Conservation (phyloP, 179 eudicot genomes). For the Beta lomatogona region DNA sequence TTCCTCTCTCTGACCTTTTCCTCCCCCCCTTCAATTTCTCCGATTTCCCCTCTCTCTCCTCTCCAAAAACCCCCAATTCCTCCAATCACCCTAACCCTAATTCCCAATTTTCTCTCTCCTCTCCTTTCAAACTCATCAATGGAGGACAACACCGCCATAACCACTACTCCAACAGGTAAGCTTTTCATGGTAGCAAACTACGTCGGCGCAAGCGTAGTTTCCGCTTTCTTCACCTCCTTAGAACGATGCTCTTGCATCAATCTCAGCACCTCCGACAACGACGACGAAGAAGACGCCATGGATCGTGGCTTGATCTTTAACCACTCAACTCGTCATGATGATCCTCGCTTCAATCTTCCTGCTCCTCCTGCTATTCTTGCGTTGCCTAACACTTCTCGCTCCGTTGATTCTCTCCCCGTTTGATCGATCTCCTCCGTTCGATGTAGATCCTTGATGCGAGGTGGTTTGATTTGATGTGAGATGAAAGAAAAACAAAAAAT, state of each 20-base stretch:
- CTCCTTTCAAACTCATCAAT: slow-evolving; percentile 7
- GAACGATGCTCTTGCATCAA: slow-evolving; percentile 69
- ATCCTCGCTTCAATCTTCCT: slow-evolving; percentile 39
- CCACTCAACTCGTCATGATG: slow-evolving; percentile 43
- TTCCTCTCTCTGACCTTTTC: not conserved
- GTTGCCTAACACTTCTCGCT: slow-evolving; percentile 8
- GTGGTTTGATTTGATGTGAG: no score
- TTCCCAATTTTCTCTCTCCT: slow-evolving; percentile 9
- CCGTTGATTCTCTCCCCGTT: slow-evolving; percentile 48
- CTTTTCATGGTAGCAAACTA: slow-evolving; percentile 52
- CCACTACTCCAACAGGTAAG: slow-evolving; percentile 37
- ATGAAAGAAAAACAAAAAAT: no score
- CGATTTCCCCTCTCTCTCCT: slow-evolving; percentile 1
- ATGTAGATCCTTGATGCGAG: not conserved
- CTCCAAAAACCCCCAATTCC: not conserved
- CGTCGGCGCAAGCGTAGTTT: slow-evolving; percentile 54
- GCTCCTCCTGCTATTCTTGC: slow-evolving; percentile 21
- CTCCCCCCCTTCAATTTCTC: not conserved
- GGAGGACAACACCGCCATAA: slow-evolving; percentile 39
- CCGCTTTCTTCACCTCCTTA: slow-evolving; percentile 64
- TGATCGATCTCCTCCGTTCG: slow-evolving; percentile 18
- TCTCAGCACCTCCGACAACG: slow-evolving; percentile 53
- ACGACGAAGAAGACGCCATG: slow-evolving; percentile 50
- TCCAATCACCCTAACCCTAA: not conserved
- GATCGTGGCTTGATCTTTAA: slow-evolving; percentile 57